These are phyloP conservation scores for Mucor circinelloides DNA, from an alignment of 371 early-diverging fungal genomes.

Conservation along the genomic window DNA sequence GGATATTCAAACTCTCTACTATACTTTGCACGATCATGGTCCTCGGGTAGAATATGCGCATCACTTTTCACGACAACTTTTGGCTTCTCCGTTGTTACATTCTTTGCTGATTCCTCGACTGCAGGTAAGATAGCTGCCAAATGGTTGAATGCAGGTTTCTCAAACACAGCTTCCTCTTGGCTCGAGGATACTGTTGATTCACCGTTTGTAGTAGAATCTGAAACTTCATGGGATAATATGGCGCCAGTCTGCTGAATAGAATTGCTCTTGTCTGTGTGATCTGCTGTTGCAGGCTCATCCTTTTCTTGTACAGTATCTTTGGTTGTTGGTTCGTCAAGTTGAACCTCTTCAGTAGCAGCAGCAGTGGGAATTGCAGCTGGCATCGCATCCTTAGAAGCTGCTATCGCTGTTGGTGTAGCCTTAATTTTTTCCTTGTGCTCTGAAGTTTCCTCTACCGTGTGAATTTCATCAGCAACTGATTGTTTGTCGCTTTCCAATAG, in stretches of 20 bases:
- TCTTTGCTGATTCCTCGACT: slow-evolving; percentile 18
- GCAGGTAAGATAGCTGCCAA: slow-evolving; percentile 31
- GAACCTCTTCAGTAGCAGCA: neutral
- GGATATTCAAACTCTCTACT: slow-evolving; percentile 28
- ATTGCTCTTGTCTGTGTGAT: neutral
- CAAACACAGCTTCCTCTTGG: neutral
- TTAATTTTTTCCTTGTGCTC: neutral
- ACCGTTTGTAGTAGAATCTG: neutral
- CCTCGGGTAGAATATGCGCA: slow-evolving; percentile 9
- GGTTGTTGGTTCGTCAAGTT: neutral
- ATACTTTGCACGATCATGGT: slow-evolving; percentile 14
- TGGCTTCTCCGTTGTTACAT: neutral
- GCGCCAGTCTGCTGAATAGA: neutral
- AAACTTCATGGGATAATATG: neutral
- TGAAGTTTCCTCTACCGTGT: neutral
- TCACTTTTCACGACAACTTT: neutral
- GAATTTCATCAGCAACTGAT: slow-evolving; percentile 3
- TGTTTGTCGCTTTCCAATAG: neutral
- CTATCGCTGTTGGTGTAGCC: slow-evolving; percentile 3
- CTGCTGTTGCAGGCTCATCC: neutral
- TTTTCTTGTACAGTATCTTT: neutral
- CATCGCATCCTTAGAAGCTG: neutral
- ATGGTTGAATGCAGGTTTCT: slow-evolving; percentile 2
- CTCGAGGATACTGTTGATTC: neutral
- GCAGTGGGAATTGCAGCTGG: neutral